These are phyloP conservation scores for Arthrobotrys sinensis DNA, from an alignment of 2,329 filamentous ascomycete genomes.

Conservation along the genomic window DNA sequence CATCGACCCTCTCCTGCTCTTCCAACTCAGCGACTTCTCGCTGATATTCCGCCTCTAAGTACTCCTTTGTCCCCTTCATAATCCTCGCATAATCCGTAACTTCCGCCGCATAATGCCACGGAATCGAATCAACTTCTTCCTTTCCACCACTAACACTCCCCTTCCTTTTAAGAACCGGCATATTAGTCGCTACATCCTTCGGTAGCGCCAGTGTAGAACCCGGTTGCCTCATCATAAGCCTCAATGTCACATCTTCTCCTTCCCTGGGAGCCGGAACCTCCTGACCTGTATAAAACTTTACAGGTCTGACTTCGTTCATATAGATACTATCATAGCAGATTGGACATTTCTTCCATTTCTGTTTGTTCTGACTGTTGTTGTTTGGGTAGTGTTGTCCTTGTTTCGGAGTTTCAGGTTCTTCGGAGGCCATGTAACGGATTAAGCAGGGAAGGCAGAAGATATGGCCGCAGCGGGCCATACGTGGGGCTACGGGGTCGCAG, in stretches of 20 bases:
- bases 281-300: slow-evolving; percentile 91
- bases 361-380: slow-evolving; percentile 60
- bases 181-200: slow-evolving; percentile 78
- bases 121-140: slow-evolving; percentile 74
- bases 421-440: slow-evolving; percentile 94
- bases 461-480: slow-evolving; percentile 97
- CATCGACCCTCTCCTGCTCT: slow-evolving; percentile 87
- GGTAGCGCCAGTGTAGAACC: slow-evolving; percentile 90
- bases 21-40: slow-evolving; percentile 82
- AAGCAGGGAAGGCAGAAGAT: slow-evolving; percentile 96
- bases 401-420: slow-evolving; percentile 73
- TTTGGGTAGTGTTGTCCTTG: slow-evolving; percentile 72
- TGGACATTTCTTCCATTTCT: slow-evolving; percentile 93
- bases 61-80: slow-evolving; percentile 92
- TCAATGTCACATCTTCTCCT: slow-evolving; percentile 89
- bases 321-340: slow-evolving; percentile 97
- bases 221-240: slow-evolving; percentile 84
- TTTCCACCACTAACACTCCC: slow-evolving; percentile 11
- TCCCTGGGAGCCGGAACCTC: slow-evolving; percentile 84
- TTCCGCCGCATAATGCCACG: slow-evolving; percentile 95
- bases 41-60: slow-evolving; percentile 86
- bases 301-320: slow-evolving; percentile 87
- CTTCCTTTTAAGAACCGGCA: slow-evolving; percentile 22
- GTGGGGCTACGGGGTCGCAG: slow-evolving; percentile 89
- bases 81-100: slow-evolving; percentile 94